Evolutionary conservation across 306 rosid genomes (phyloP).

Genomic region (Quercus robur): DNA sequence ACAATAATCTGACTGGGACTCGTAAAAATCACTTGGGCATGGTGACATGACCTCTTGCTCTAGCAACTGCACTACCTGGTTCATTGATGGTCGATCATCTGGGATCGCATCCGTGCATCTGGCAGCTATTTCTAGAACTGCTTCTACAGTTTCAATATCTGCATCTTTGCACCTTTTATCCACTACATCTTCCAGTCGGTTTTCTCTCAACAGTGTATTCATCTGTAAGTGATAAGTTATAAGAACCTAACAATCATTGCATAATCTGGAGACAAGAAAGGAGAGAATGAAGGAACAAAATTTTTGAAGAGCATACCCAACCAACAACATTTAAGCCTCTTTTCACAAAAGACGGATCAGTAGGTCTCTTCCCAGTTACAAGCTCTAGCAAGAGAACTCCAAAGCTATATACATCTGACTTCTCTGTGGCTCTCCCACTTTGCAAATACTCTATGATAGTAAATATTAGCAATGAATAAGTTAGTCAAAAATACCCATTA

Average conservation of each 20-base stretch:
- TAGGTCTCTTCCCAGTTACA: slow-evolving; percentile 96
- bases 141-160: slow-evolving; percentile 71
- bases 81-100: slow-evolving; percentile 84
- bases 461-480: not conserved
- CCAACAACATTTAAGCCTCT: slow-evolving; percentile 92
- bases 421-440: slow-evolving; percentile 93
- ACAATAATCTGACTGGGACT: slow-evolving; percentile 76
- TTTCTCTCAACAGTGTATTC: slow-evolving; percentile 69
- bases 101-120: slow-evolving; percentile 87
- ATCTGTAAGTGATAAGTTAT: slow-evolving; percentile 36
- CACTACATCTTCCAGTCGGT: slow-evolving; percentile 66
- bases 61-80: slow-evolving; percentile 71
- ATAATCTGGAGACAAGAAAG: not conserved
- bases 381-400: slow-evolving; percentile 96
- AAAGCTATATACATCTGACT: slow-evolving; percentile 94
- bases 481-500: not conserved
- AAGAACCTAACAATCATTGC: not conserved
- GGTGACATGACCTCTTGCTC: slow-evolving; percentile 92
- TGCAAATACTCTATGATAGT: slow-evolving; percentile 72
- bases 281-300: not conserved
- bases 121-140: slow-evolving; percentile 72
- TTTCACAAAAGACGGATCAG: slow-evolving; percentile 81
- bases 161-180: slow-evolving; percentile 69
- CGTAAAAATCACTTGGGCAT: slow-evolving; percentile 73
- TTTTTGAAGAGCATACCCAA: slow-evolving; percentile 64